Evolutionary conservation across 768 basidiomycete species (phyloP).

Genomic region (Tephrocybe sp.): DNA sequence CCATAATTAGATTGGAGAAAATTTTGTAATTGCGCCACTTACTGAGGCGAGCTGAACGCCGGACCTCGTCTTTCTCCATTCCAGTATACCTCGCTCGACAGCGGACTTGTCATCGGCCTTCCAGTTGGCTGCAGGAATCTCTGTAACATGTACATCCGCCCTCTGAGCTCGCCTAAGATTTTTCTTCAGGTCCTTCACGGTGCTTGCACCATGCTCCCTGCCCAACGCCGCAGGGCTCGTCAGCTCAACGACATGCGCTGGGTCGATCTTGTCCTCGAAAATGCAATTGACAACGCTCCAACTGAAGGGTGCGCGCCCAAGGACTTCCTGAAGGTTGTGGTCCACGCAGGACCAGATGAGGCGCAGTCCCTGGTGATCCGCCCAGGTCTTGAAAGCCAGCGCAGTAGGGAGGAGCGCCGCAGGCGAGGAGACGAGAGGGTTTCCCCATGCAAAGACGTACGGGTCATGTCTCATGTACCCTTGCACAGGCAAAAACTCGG

Average conservation of each 20-base stretch:
- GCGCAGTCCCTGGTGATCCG: conserved; percentile 42
- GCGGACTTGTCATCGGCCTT: conserved; percentile 42
- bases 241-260: conserved; percentile 43
- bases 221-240: conserved; percentile 35
- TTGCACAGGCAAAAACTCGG: conserved; percentile 49
- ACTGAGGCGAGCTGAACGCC: conserved; percentile 60
- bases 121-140: conserved; percentile 38
- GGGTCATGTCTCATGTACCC: conserved; percentile 54
- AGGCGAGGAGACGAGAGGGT: conserved; percentile 51
- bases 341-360: conserved; percentile 65
- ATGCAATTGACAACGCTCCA: conserved; percentile 67
- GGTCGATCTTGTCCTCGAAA: conserved; percentile 58
- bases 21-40: conserved; percentile 14
- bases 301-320: conserved; percentile 37
- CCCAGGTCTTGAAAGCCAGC: conserved; percentile 45
- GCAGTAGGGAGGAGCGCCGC: conserved; percentile 34
- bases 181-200: conserved; percentile 60
- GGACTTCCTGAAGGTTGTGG: conserved; percentile 46
- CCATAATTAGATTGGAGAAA: not conserved
- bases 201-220: conserved; percentile 30
- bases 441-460: conserved; percentile 64
- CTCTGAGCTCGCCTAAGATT: conserved; percentile 60
- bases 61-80: conserved; percentile 53
- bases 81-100: conserved; percentile 51
- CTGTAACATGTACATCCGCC: conserved; percentile 49